A percentile compares a stretch with the other conserved stretches of the same genome.
Conservation (phyloP, 345 rosid species). For the Arabidopsis arenosa region DNA sequence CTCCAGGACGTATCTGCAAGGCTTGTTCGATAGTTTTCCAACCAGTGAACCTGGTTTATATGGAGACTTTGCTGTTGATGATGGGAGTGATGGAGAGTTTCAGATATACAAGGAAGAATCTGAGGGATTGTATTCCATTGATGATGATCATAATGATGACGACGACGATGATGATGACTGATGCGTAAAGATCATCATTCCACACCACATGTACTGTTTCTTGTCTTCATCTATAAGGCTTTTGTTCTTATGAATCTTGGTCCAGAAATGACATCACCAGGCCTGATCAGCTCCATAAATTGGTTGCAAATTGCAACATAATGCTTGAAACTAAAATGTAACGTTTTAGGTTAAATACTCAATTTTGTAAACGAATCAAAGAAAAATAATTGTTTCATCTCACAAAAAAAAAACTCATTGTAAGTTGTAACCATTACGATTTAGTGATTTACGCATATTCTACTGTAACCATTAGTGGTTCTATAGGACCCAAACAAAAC, state of each 20-base stretch:
- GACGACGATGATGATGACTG: slow-evolving; percentile 36
- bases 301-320: slow-evolving; percentile 16
- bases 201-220: slow-evolving; percentile 29
- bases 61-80: slow-evolving; percentile 53
- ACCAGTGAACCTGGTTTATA: slow-evolving; percentile 48
- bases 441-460: too few species aligned
- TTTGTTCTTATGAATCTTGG: slow-evolving; percentile 20
- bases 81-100: slow-evolving; percentile 74
- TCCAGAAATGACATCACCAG: slow-evolving; percentile 3
- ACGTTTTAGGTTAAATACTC: too few species aligned
- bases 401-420: too few species aligned
- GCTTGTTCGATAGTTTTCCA: slow-evolving; percentile 85
- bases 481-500: too few species aligned
- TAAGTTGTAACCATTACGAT: too few species aligned
- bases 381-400: too few species aligned
- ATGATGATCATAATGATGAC: slow-evolving; percentile 19
- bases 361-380: too few species aligned
- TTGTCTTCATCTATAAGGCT: neutral
- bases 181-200: slow-evolving; percentile 25
- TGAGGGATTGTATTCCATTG: slow-evolving; percentile 56
- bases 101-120: slow-evolving; percentile 84
- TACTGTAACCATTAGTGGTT: too few species aligned
- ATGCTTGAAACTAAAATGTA: neutral
- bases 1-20: slow-evolving; percentile 84
- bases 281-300: slow-evolving; percentile 12